These are phyloP conservation scores for Crotalaria pallida DNA, from an alignment of 306 rosid species.

Conservation along the genomic window DNA sequence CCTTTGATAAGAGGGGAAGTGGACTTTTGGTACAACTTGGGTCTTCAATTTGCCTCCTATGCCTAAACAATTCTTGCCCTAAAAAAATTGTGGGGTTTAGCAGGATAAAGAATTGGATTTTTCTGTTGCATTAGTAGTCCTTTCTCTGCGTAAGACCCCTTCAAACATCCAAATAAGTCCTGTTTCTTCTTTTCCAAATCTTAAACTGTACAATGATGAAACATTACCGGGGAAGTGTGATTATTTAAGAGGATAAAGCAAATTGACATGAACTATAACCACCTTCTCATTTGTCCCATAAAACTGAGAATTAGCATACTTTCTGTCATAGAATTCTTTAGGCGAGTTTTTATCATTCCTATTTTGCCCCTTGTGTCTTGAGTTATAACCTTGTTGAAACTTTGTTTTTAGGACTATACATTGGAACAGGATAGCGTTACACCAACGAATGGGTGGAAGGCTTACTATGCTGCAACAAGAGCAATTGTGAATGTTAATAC, in stretches of 20 bases:
- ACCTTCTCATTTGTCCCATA: not conserved
- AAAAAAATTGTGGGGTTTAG: not conserved
- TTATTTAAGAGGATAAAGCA: not conserved
- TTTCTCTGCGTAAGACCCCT: not conserved
- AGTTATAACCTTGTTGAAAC: constrained; percentile 18
- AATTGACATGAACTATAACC: not conserved
- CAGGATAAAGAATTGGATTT: not conserved
- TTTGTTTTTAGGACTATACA: constrained; percentile 69
- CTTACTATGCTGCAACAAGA: constrained; percentile 96
- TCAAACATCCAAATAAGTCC: not conserved
- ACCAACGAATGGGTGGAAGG: constrained; percentile 94
- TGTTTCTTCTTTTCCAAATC: not conserved
- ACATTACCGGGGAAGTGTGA: not conserved
- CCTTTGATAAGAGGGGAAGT: not conserved
- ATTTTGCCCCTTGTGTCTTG: not conserved
- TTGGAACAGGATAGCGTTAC: constrained; percentile 78
- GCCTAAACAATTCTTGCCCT: not conserved
- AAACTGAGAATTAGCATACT: not conserved
- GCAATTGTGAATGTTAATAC: constrained; percentile 77
- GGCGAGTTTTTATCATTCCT: not conserved
- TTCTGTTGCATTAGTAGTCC: not conserved
- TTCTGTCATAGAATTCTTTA: not conserved
- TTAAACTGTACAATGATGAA: not conserved
- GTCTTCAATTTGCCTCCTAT: not conserved
- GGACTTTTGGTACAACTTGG: not conserved